These are phyloP conservation scores for Candida gigantensis DNA, from an alignment of 1,139 yeast species.

Conservation along the genomic window DNA sequence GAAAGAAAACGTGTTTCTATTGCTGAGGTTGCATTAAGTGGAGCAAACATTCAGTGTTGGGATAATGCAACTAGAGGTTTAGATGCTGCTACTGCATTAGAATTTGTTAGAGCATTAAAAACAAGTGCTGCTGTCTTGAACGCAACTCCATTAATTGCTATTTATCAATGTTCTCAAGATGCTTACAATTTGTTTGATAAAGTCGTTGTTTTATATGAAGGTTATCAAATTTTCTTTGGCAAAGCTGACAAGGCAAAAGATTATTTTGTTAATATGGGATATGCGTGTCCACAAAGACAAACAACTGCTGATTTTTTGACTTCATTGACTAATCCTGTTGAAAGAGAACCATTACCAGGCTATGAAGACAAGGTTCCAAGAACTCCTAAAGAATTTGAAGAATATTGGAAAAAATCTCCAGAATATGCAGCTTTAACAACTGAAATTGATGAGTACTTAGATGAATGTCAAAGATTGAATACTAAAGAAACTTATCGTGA, in stretches of 20 bases:
- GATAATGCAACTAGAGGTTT: slow-evolving; percentile 65
- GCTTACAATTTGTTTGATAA: slow-evolving; percentile 62
- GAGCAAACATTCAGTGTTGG: slow-evolving; percentile 55
- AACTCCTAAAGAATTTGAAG: slow-evolving; percentile 26
- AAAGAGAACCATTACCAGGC: slow-evolving; percentile 56
- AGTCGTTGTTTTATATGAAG: slow-evolving; percentile 71
- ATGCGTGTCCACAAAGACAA: slow-evolving; percentile 68
- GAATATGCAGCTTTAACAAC: slow-evolving; percentile 18
- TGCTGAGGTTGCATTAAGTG: slow-evolving; percentile 41
- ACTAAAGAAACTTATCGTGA: slow-evolving; percentile 17
- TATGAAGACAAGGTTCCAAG: slow-evolving; percentile 30
- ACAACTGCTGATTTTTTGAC: slow-evolving; percentile 84
- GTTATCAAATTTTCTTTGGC: slow-evolving; percentile 78
- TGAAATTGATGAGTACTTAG: slow-evolving; percentile 20
- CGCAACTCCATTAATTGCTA: slow-evolving; percentile 70
- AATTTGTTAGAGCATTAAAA: slow-evolving; percentile 68
- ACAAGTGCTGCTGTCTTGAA: slow-evolving; percentile 59
- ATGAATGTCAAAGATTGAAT: slow-evolving; percentile 10
- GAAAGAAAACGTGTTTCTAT: slow-evolving; percentile 48
- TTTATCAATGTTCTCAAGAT: slow-evolving; percentile 53
- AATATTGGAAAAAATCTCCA: slow-evolving; percentile 25
- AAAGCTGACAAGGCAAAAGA: slow-evolving; percentile 59
- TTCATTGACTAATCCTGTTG: slow-evolving; percentile 69
- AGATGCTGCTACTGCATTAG: slow-evolving; percentile 65
- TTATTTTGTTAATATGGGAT: slow-evolving; percentile 51